These are phyloP conservation scores for Cochlearia excelsa DNA, from an alignment of 345 rosid species.

Conservation along the genomic window DNA sequence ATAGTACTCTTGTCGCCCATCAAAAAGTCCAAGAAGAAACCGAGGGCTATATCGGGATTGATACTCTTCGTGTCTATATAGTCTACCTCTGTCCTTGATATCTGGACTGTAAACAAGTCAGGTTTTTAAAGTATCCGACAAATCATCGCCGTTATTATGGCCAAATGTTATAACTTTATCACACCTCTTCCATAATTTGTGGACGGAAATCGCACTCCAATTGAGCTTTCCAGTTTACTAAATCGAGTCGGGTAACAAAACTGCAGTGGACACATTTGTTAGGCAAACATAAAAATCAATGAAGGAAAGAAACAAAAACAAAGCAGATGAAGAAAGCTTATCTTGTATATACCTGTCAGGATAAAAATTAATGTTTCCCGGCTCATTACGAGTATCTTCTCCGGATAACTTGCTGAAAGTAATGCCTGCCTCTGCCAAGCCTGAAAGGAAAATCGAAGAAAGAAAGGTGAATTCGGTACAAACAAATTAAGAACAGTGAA, in stretches of 20 bases:
- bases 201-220: constrained; percentile 55
- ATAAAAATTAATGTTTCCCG: constrained; percentile 35
- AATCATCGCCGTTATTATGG: neutral
- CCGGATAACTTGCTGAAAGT: constrained; percentile 53
- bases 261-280: constrained; percentile 39
- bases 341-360: constrained; percentile 56
- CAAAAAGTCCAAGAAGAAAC: constrained; percentile 68
- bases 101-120: constrained; percentile 96
- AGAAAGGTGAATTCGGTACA: neutral
- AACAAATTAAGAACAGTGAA: neutral
- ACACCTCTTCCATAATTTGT: constrained; percentile 57
- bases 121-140: constrained; percentile 41
- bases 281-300: neutral
- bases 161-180: constrained; percentile 26
- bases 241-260: constrained; percentile 63
- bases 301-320: constrained; percentile 4
- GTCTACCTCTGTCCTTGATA: constrained; percentile 69
- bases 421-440: constrained; percentile 82
- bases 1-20: constrained; percentile 65
- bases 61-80: constrained; percentile 80
- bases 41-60: constrained; percentile 50
- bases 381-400: constrained; percentile 26
- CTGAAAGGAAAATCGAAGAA: constrained; percentile 38
- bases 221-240: constrained; percentile 83
- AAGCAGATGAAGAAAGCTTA: constrained; percentile 4